Evolutionary conservation across 2,329 filamentous ascomycete genomes (phyloP).

Genomic region (Fusarium piperis): DNA sequence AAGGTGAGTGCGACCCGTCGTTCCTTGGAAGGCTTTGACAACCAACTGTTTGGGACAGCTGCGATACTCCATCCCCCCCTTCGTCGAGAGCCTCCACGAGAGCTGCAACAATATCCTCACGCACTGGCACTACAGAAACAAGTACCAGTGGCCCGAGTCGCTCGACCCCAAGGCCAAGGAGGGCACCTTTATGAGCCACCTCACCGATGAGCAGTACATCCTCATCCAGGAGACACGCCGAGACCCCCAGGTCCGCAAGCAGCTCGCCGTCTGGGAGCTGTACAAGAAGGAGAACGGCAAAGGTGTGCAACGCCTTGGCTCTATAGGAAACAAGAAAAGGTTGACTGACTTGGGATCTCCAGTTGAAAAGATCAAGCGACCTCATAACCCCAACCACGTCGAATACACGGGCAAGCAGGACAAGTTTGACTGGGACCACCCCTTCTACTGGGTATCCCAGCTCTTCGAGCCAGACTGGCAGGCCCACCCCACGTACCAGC

Average conservation of each 20-base stretch:
- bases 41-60: conserved; percentile 29
- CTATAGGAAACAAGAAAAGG: not conserved
- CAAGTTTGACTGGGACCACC: conserved; percentile 50
- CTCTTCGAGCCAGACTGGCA: conserved; percentile 57
- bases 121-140: conserved; percentile 63
- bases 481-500: conserved; percentile 45
- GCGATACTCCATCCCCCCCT: conserved; percentile 52
- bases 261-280: conserved; percentile 39
- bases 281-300: conserved; percentile 39
- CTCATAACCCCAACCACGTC: not conserved
- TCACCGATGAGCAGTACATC: conserved; percentile 46
- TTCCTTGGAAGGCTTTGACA: too few species aligned
- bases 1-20: too few species aligned
- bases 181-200: conserved; percentile 41
- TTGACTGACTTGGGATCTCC: conserved; percentile 1
- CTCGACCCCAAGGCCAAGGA: conserved; percentile 41
- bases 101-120: conserved; percentile 57
- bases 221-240: conserved; percentile 46
- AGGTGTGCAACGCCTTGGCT: conserved; percentile 6
- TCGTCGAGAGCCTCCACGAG: conserved; percentile 56
- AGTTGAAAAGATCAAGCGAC: conserved; percentile 6
- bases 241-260: conserved; percentile 33
- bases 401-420: conserved; percentile 40
- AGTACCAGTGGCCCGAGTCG: conserved; percentile 39
- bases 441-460: conserved; percentile 57